A percentile compares a stretch with the other conserved stretches of the same genome.
Evolutionary conservation across 805 yeast genomes (phyloP).

Genomic region (Metschnikowia anglica): DNA sequence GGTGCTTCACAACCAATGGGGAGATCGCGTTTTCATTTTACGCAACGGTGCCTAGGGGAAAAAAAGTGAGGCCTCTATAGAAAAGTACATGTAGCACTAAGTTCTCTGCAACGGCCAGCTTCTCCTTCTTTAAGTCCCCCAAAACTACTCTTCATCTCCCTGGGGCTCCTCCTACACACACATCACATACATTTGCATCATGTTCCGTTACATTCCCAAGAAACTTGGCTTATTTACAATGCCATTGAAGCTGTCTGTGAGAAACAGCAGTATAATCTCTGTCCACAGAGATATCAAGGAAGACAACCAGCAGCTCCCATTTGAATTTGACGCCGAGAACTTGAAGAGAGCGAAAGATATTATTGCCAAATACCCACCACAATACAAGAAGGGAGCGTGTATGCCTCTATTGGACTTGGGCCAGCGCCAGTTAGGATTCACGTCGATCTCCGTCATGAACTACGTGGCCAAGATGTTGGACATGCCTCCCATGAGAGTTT

Average conservation of each 20-base stretch:
- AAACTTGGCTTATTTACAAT: slow-evolving; percentile 14
- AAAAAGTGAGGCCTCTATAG: neutral
- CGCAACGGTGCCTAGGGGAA: slow-evolving; percentile 11
- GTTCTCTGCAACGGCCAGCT: no score
- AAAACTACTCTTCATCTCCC: no score
- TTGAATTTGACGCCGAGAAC: slow-evolving; percentile 70
- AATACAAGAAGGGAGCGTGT: slow-evolving; percentile 82
- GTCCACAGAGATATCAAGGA: slow-evolving; percentile 73
- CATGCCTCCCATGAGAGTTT: slow-evolving; percentile 93
- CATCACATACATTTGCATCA: slow-evolving; percentile 5
- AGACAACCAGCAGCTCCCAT: slow-evolving; percentile 66
- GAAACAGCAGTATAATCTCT: slow-evolving; percentile 44
- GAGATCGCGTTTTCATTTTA: slow-evolving; percentile 17
- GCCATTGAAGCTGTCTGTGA: slow-evolving; percentile 19
- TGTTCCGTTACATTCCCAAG: slow-evolving; percentile 25
- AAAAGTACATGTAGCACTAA: no score
- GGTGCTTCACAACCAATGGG: slow-evolving; percentile 19
- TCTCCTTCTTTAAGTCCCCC: no score
- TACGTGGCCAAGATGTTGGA: slow-evolving; percentile 81
- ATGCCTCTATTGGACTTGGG: slow-evolving; percentile 87
- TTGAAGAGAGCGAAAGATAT: slow-evolving; percentile 66
- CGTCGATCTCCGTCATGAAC: slow-evolving; percentile 85
- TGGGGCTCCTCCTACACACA: neutral
- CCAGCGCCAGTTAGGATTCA: slow-evolving; percentile 83
- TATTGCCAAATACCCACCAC: slow-evolving; percentile 78